Percentiles rank a stretch among this genome's conserved stretches.
phyloP scores from a whole-genome alignment of 1,284 basidiomycete species.

The Cryptococcus sp. region DNA sequence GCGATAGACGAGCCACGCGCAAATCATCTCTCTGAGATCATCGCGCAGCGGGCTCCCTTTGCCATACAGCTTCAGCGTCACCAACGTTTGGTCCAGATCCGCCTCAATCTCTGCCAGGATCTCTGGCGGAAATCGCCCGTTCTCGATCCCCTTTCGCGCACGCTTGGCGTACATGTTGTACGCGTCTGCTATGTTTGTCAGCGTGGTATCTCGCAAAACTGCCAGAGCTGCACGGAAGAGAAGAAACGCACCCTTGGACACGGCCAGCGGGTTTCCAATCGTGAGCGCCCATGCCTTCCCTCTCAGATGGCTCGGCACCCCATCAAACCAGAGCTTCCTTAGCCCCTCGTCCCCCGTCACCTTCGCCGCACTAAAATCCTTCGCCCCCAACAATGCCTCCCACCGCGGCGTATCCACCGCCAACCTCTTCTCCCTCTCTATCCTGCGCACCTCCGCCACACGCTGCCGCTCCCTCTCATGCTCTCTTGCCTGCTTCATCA shows the following conservation, averaged over 20 bases:
- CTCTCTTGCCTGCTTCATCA: constrained; percentile 63
- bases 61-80: constrained; percentile 81
- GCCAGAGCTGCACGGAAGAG: not conserved
- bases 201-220: not conserved
- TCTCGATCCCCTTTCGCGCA: constrained; percentile 67
- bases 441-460: constrained; percentile 19
- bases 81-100: constrained; percentile 78
- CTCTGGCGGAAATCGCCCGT: constrained; percentile 68
- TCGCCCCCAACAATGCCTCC: constrained; percentile 36
- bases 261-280: constrained; percentile 80
- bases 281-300: constrained; percentile 83
- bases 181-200: constrained; percentile 57
- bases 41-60: constrained; percentile 75
- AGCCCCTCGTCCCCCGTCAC: constrained; percentile 52
- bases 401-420: constrained; percentile 37
- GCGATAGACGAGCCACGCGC: constrained; percentile 86
- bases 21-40: constrained; percentile 81
- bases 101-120: constrained; percentile 70
- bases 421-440: constrained; percentile 40
- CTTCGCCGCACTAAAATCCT: constrained; percentile 26
- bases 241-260: constrained; percentile 69
- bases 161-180: constrained; percentile 69
- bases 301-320: constrained; percentile 80
- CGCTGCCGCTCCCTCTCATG: constrained; percentile 33
- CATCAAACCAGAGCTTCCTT: constrained; percentile 84